Base-by-base conservation (phyloP, 306 rosid species). In the Carpinus fangiana region DNA sequence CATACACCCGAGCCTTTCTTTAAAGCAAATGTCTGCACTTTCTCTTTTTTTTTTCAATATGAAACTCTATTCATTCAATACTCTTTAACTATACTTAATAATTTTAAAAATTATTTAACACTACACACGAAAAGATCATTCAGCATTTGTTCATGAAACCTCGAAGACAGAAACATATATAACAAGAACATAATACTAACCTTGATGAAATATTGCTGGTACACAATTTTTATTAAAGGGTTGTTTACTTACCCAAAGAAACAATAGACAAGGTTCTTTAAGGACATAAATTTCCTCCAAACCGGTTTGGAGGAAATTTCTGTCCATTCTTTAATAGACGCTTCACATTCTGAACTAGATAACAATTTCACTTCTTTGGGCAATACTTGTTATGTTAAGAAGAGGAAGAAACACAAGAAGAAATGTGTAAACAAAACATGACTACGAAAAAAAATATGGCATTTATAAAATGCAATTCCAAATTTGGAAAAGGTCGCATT, bases 201-300 rank as follows among this genome's bases (percentile, higher is more conserved):
- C 98, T 94, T 94, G 81, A 92, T 73, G 78, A 94, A 92, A 85
- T 0, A 23, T 23, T 94, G 92, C 84, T 92, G 97, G 90, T 94
- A 88, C 78, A 82, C 66, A 62, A 20, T 55, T 36, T 72, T 34
- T 46, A 45, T 7, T 53, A 45, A 72, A 21, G 56, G 78, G 13
- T 17, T 75, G 26, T 12, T 62, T 41, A 45, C 31, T 2, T 21
- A 1, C 2, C 65, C 23, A 10, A 59, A 8, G 7, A 47, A 47
- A 47, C 52, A 47, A 47, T 9, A 47, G 52, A 38, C 41, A 38
- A 10, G 47, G 26, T 41, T 41, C 18, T 66, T n/a, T n/a, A n/a
- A n/a, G n/a, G n/a, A n/a, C n/a, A n/a, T n/a, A n/a, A n/a, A n/a
- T n/a, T n/a, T n/a, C n/a, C n/a, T n/a, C n/a, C n/a, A n/a, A n/a